These are phyloP conservation scores for Russula olivacea DNA, from an alignment of 768 basidiomycete species.

Conservation along the genomic window DNA sequence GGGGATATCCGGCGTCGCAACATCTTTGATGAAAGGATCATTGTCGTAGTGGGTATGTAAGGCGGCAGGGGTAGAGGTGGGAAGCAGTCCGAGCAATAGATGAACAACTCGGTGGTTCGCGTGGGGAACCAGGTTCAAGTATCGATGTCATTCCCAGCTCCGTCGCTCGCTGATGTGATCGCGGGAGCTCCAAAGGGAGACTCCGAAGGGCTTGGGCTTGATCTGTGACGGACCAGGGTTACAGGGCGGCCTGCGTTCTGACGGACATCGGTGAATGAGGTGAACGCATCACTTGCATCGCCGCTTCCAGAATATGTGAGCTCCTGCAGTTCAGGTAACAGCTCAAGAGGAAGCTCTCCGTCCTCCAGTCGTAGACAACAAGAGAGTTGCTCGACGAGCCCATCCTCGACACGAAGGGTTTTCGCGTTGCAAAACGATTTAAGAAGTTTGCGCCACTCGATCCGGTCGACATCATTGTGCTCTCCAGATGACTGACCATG, in stretches of 20 bases:
- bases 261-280: slow-evolving; percentile 19
- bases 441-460: neutral
- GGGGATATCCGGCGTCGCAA: too few relatives aligned
- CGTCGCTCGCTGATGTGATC: neutral
- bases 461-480: neutral
- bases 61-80: too few relatives aligned
- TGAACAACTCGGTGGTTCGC: too few relatives aligned
- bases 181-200: too few relatives aligned
- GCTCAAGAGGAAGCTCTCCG: neutral
- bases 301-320: neutral
- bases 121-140: too few relatives aligned
- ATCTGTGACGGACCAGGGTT: neutral
- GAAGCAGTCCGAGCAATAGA: too few relatives aligned
- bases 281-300: neutral
- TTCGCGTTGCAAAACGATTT: neutral
- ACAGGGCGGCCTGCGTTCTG: neutral
- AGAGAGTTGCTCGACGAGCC: neutral
- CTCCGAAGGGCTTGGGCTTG: too few relatives aligned
- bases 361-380: neutral
- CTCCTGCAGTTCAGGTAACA: neutral
- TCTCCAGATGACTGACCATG: neutral
- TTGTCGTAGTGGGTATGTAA: too few relatives aligned
- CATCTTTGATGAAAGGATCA: too few relatives aligned
- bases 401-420: neutral
- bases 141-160: too few relatives aligned